A percentile compares a stretch with the other conserved stretches of the same genome.
phyloP scores from a whole-genome alignment of 371 early-diverging fungal species.

The Mucor circinelloides region DNA sequence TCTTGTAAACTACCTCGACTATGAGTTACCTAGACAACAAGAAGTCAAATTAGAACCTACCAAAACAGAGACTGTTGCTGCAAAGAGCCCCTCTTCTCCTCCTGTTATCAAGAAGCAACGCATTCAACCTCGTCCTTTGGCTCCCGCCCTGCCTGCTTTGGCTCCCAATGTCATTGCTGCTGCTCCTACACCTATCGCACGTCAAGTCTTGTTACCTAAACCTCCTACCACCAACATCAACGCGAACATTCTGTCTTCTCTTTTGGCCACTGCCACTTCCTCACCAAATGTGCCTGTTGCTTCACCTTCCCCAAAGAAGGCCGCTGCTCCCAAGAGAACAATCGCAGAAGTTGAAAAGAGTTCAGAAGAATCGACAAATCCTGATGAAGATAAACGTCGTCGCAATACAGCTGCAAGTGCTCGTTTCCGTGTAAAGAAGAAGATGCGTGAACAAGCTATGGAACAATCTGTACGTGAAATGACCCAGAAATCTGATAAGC shows the following conservation, averaged over 20 bases:
- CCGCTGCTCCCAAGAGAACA: not conserved
- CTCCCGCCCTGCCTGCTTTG: slow-evolving; percentile 20
- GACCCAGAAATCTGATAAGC: slow-evolving; percentile 68
- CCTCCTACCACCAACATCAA: slow-evolving; percentile 20
- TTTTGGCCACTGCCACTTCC: slow-evolving; percentile 11
- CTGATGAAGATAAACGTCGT: slow-evolving; percentile 83
- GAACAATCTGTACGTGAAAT: slow-evolving; percentile 84
- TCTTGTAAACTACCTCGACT: slow-evolving; percentile 47
- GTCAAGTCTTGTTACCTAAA: slow-evolving; percentile 38
- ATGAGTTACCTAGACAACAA: slow-evolving; percentile 48
- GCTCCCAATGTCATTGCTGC: slow-evolving; percentile 1
- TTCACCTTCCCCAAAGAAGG: not conserved
- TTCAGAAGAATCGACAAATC: slow-evolving; percentile 1
- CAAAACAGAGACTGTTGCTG: not conserved
- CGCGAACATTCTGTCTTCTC: slow-evolving; percentile 9
- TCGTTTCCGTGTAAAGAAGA: slow-evolving; percentile 93
- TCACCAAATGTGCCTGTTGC: not conserved
- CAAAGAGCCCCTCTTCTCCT: not conserved
- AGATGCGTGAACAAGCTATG: slow-evolving; percentile 82
- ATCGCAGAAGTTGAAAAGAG: not conserved
- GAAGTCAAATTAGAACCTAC: slow-evolving; percentile 17
- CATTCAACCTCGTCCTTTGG: slow-evolving; percentile 32
- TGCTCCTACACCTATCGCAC: slow-evolving; percentile 1
- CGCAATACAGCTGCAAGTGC: slow-evolving; percentile 95
- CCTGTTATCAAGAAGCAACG: slow-evolving; percentile 8